Conservation (phyloP, 768 basidiomycete species). For the Lactarius psammicola region DNA sequence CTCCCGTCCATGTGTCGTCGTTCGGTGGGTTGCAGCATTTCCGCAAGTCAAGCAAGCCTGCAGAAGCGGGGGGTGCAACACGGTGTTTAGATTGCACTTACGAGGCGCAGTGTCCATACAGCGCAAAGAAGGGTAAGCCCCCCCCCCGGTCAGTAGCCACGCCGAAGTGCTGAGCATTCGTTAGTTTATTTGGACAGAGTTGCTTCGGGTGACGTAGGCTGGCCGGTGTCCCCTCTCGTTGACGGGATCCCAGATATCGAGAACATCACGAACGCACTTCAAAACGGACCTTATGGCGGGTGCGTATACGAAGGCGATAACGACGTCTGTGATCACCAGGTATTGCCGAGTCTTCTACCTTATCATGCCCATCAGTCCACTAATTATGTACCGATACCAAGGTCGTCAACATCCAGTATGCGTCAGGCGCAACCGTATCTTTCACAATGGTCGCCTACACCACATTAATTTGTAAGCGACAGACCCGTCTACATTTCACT, state of each 20-base stretch:
- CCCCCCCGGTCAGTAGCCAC: not conserved
- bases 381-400: conserved; percentile 25
- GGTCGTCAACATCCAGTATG: conserved; percentile 88
- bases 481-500: conserved; percentile 80
- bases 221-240: conserved; percentile 69
- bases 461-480: conserved; percentile 74
- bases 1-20: conserved; percentile 69
- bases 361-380: not conserved
- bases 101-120: conserved; percentile 76
- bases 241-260: conserved; percentile 88
- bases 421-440: conserved; percentile 74
- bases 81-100: conserved; percentile 77
- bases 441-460: conserved; percentile 91
- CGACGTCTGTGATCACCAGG: conserved; percentile 87
- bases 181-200: conserved; percentile 83
- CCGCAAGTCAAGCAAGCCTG: conserved; percentile 67
- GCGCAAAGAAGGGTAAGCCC: conserved; percentile 74
- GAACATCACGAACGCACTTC: conserved; percentile 73
- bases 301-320: conserved; percentile 86
- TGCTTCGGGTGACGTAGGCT: conserved; percentile 47
- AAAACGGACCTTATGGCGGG: conserved; percentile 66
- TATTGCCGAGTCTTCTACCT: conserved; percentile 24
- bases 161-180: not conserved
- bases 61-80: conserved; percentile 59
- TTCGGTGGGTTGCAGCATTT: conserved; percentile 88